Conservation (phyloP, 306 rosid species). For the Castanospermum australe region DNA sequence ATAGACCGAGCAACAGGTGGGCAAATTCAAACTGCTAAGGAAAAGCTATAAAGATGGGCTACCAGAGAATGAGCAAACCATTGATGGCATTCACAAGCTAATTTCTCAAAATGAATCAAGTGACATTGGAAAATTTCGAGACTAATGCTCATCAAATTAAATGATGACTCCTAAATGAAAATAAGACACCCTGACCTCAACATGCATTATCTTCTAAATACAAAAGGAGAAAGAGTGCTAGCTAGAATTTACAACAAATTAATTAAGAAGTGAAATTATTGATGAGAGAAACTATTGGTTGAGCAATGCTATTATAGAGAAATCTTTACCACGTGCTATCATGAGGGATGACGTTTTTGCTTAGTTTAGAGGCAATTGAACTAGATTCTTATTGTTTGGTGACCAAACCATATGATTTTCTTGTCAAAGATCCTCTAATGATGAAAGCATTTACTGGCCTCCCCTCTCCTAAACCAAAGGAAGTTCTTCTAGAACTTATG, state of each 20-base stretch:
- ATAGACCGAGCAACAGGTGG: background rate
- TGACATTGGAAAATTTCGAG: background rate
- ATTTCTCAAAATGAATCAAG: background rate
- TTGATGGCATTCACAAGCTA: background rate
- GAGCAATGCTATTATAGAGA: background rate
- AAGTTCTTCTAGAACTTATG: background rate
- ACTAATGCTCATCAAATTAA: background rate
- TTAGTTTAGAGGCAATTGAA: background rate
- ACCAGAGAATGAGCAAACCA: background rate
- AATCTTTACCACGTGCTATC: background rate
- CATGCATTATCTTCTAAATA: too few species aligned
- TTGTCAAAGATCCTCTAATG: background rate
- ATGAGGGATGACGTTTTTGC: background rate
- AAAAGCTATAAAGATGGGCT: background rate
- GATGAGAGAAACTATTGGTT: background rate
- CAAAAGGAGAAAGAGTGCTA: too few species aligned
- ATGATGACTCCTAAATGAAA: background rate
- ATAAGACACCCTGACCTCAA: too few species aligned
- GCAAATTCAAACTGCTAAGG: background rate
- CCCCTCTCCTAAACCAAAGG: background rate
- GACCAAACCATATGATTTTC: background rate
- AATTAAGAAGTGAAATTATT: background rate
- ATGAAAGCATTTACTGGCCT: background rate
- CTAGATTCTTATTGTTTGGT: background rate
- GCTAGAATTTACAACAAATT: background rate